A percentile compares a stretch with the other conserved stretches of the same genome.
Evolutionary conservation across 2,329 filamentous ascomycete species (phyloP).

Genomic region (Aspergillus pseudoviridinutans): DNA sequence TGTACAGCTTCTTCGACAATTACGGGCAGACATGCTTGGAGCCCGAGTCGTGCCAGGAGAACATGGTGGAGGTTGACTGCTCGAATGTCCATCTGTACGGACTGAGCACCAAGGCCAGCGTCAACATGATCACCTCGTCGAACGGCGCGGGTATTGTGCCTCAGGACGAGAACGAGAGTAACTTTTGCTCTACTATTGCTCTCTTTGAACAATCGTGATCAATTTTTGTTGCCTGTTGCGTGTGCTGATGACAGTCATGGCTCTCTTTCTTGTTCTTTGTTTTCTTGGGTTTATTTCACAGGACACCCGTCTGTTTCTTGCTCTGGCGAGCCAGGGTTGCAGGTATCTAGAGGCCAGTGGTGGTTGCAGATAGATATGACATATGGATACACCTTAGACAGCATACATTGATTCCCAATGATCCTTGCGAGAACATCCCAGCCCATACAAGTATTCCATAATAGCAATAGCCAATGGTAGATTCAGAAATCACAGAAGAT

Average conservation of each 20-base stretch:
- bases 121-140: slow-evolving; percentile 63
- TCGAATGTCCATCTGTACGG: slow-evolving; percentile 62
- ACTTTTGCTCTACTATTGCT: slow-evolving; percentile 43
- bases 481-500: too few relatives aligned
- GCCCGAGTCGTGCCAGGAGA: slow-evolving; percentile 67
- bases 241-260: background rate
- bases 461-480: too few relatives aligned
- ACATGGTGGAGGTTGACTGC: slow-evolving; percentile 70
- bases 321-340: background rate
- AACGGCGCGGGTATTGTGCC: slow-evolving; percentile 33
- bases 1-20: slow-evolving; percentile 83
- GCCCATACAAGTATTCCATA: too few relatives aligned
- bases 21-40: slow-evolving; percentile 68
- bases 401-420: background rate
- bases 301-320: background rate
- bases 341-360: background rate
- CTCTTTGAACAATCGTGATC: slow-evolving; percentile 35
- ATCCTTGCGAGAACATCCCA: too few relatives aligned
- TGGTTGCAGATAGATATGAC: background rate
- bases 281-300: background rate
- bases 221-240: background rate
- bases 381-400: background rate
- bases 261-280: background rate
- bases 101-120: slow-evolving; percentile 68
- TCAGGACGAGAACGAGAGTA: slow-evolving; percentile 39